phyloP scores from a whole-genome alignment of 192 early-diverging fungal genomes.

The Backusella westeae region DNA sequence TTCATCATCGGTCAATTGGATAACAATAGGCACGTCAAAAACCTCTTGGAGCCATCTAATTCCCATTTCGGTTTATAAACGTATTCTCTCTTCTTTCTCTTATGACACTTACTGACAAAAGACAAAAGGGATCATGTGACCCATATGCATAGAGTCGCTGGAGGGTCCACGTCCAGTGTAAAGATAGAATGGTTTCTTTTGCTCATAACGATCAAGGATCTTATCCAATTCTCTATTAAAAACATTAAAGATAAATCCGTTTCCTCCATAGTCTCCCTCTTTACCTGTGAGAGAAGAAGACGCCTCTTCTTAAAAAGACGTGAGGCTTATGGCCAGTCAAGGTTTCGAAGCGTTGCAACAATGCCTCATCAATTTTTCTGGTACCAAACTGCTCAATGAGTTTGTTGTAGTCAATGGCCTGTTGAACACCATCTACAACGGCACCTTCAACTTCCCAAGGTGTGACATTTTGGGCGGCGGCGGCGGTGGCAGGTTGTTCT shows the following conservation, averaged over 20 bases:
- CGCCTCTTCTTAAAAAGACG: slow-evolving; percentile 78
- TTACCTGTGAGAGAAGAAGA: slow-evolving; percentile 95
- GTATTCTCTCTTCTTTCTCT: background rate
- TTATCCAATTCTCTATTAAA: slow-evolving; percentile 65
- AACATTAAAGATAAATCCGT: no score
- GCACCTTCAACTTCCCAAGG: slow-evolving; percentile 96
- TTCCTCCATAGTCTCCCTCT: background rate
- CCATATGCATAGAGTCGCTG: slow-evolving; percentile 89
- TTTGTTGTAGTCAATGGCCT: slow-evolving; percentile 92
- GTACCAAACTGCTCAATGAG: slow-evolving; percentile 90
- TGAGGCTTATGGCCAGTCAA: slow-evolving; percentile 86
- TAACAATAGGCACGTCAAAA: slow-evolving; percentile 92
- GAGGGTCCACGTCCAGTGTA: slow-evolving; percentile 98
- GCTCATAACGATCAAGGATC: slow-evolving; percentile 90
- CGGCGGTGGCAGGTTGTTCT: background rate
- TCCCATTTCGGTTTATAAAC: no score
- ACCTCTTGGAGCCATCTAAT: slow-evolving; percentile 90
- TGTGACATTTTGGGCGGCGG: slow-evolving; percentile 63
- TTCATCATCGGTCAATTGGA: slow-evolving; percentile 99
- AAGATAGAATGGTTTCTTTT: slow-evolving; percentile 95
- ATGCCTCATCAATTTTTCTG: slow-evolving; percentile 65
- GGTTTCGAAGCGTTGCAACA: slow-evolving; percentile 78
- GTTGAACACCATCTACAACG: slow-evolving; percentile 79
- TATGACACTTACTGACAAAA: slow-evolving; percentile 80
- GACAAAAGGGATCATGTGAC: slow-evolving; percentile 95